Evolutionary conservation across 2,329 filamentous ascomycete species (phyloP).

Genomic region (Verticillium nubilum): DNA sequence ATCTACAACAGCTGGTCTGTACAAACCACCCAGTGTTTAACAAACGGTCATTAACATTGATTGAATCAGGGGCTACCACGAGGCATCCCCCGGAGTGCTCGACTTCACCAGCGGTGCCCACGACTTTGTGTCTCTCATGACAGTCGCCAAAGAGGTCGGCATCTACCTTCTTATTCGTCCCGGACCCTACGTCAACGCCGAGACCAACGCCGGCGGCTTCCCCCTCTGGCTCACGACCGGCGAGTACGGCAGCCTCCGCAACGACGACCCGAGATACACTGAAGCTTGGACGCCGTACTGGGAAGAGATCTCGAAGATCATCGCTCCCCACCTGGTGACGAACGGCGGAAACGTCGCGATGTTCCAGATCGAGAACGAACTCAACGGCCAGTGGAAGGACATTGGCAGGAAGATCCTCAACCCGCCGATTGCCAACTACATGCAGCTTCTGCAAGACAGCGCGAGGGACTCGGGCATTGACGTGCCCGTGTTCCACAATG

Average conservation of each 20-base stretch:
- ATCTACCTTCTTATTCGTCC: constrained; percentile 41
- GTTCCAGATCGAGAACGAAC: constrained; percentile 53
- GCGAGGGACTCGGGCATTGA: constrained; percentile 52
- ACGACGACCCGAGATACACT: constrained; percentile 47
- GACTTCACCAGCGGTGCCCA: constrained; percentile 29
- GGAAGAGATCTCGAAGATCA: constrained; percentile 40
- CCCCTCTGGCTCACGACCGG: constrained; percentile 59
- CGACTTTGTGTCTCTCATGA: constrained; percentile 42
- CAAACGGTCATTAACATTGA: background rate
- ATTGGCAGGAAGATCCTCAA: constrained; percentile 39
- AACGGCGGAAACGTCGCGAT: constrained; percentile 51
- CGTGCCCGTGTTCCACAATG: constrained; percentile 52
- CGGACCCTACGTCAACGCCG: constrained; percentile 59
- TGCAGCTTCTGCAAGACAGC: constrained; percentile 48
- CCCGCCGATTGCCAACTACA: constrained; percentile 43
- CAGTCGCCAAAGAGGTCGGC: constrained; percentile 35
- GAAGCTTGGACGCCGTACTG: constrained; percentile 50
- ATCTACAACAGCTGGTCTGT: constrained; percentile 31
- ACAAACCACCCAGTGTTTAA: too few species aligned
- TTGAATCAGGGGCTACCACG: constrained; percentile 28
- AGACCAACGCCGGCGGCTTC: constrained; percentile 57
- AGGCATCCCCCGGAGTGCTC: constrained; percentile 30
- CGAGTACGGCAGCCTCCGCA: constrained; percentile 45
- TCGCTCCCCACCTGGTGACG: constrained; percentile 48
- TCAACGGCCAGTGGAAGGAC: constrained; percentile 35